These are phyloP conservation scores for Elsinoe batatas DNA, from an alignment of 2,329 filamentous ascomycete species.

Conservation along the genomic window DNA sequence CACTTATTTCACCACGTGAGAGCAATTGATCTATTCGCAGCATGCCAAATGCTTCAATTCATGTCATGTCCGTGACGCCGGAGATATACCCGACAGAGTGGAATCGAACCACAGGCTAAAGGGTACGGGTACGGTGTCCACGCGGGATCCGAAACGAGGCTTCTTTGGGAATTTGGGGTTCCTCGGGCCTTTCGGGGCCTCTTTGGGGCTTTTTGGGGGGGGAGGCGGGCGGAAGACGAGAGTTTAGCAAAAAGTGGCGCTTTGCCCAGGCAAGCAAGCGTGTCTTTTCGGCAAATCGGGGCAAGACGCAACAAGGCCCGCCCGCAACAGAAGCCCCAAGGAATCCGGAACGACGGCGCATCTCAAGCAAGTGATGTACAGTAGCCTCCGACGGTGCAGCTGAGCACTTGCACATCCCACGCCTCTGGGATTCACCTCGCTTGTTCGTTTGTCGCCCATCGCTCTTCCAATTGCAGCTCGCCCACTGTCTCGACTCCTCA, in stretches of 20 bases:
- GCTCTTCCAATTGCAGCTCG: neutral
- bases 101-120: neutral
- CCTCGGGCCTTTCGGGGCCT: neutral
- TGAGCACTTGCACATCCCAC: neutral
- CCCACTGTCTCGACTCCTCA: neutral
- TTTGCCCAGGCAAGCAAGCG: too few species aligned
- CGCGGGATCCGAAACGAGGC: neutral
- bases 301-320: neutral
- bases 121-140: neutral
- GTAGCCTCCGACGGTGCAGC: neutral
- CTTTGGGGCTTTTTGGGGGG: neutral
- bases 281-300: neutral
- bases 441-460: neutral
- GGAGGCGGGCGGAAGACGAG: too few species aligned
- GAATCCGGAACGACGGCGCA: constrained; percentile 4
- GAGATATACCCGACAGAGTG: neutral
- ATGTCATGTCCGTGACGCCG: neutral
- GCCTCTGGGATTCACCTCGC: neutral
- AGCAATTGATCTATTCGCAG: too few species aligned
- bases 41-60: neutral
- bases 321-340: neutral
- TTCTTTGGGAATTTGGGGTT: too few species aligned
- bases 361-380: neutral
- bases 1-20: too few species aligned
- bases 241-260: too few species aligned